Conservation (phyloP, 768 basidiomycete species). For the Hypholoma sublateritium region DNA sequence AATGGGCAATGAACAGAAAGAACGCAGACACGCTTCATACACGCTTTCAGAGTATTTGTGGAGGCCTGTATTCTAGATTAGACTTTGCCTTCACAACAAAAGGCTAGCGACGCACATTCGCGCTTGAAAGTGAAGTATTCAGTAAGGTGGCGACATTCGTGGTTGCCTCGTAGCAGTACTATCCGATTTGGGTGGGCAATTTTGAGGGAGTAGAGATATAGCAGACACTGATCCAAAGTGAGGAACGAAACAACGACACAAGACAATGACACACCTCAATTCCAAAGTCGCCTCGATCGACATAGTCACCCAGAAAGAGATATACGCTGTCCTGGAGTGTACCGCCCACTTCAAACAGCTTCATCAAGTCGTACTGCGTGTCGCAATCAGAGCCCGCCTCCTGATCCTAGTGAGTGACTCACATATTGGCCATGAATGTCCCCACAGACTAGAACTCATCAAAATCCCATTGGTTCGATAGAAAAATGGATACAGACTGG, state of each 20-base stretch:
- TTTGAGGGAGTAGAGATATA: conserved; percentile 93
- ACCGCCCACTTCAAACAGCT: conserved; percentile 94
- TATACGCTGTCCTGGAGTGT: conserved; percentile 80
- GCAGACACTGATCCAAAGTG: conserved; percentile 61
- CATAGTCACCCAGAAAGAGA: conserved; percentile 95
- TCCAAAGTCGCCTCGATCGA: conserved; percentile 93
- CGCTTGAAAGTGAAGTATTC: conserved; percentile 99
- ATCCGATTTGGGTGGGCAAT: conserved; percentile 84
- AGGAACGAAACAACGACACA: background rate
- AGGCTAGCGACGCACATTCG: conserved; percentile 53
- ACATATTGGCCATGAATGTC: conserved; percentile 99
- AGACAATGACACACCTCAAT: conserved; percentile 42
- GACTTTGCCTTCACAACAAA: background rate
- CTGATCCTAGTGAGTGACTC: conserved; percentile 16
- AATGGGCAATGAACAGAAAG: conserved; percentile 89
- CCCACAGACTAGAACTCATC: conserved; percentile 71
- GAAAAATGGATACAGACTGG: conserved; percentile 52
- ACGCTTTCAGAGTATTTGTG: conserved; percentile 87
- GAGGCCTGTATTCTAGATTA: conserved; percentile 50
- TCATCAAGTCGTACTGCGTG: conserved; percentile 92
- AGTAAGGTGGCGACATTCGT: conserved; percentile 95
- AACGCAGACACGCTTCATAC: conserved; percentile 90
- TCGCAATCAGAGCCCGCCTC: background rate
- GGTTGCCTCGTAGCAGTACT: conserved; percentile 88
- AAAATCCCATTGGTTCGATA: background rate